Evolutionary conservation across 2,329 filamentous ascomycete genomes (phyloP).

Genomic region (Monosporascus sp.): DNA sequence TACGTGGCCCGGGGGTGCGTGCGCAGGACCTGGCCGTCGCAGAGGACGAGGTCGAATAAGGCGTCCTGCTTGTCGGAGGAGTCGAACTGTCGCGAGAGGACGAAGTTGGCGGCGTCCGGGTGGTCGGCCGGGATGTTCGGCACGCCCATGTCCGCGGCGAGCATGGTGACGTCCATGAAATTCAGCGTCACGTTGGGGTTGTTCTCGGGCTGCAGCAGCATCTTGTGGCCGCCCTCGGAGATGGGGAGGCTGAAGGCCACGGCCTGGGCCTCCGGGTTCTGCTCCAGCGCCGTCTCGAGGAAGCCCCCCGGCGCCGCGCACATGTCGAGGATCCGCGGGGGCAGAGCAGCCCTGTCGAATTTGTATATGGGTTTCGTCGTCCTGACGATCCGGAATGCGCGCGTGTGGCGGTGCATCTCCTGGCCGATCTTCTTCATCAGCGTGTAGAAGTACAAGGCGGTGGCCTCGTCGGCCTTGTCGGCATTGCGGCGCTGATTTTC

Average conservation of each 20-base stretch:
- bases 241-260: conserved; percentile 38
- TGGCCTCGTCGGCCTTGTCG: conserved; percentile 25
- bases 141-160: conserved; percentile 40
- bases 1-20: conserved; percentile 14
- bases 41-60: conserved; percentile 39
- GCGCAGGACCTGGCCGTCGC: conserved; percentile 28
- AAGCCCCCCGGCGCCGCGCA: conserved; percentile 55
- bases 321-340: conserved; percentile 42
- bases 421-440: conserved; percentile 40
- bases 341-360: not conserved
- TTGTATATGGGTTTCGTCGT: not conserved
- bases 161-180: conserved; percentile 46
- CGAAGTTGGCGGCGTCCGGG: conserved; percentile 26
- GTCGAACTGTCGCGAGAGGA: conserved; percentile 21
- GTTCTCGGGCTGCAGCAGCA: conserved; percentile 20
- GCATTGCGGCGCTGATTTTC: conserved; percentile 31
- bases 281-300: conserved; percentile 29
- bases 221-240: conserved; percentile 34
- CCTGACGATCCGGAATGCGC: conserved; percentile 23
- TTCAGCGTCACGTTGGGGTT: conserved; percentile 11
- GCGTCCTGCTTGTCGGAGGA: too few species aligned
- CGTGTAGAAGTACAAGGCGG: conserved; percentile 27
- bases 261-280: conserved; percentile 28
- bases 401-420: conserved; percentile 33
- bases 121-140: conserved; percentile 27